Percentiles rank a stretch among this genome's conserved stretches.
phyloP scores from a whole-genome alignment of 164 flowering plant genomes.

The Buxus sempervirens region DNA sequence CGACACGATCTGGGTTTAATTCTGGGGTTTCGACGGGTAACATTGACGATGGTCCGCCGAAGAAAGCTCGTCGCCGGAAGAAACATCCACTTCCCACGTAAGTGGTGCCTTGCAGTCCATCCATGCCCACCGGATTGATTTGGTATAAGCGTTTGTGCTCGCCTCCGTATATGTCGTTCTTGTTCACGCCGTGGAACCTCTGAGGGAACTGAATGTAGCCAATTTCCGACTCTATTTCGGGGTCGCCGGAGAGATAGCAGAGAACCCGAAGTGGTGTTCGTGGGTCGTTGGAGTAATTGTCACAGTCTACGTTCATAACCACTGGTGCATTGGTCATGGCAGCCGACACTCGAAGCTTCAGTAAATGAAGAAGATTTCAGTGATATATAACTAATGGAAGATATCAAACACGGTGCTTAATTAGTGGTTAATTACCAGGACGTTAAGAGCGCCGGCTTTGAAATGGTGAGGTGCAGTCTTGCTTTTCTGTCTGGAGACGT shows the following conservation, averaged over 20 bases:
- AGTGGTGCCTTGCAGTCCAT: constrained; percentile 46
- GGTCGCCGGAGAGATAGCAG: constrained; percentile 40
- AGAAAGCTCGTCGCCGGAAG: constrained; percentile 45
- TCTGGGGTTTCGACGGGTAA: constrained; percentile 26
- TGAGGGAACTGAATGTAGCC: constrained; percentile 59
- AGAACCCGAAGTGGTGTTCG: constrained; percentile 33
- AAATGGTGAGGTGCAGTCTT: constrained; percentile 51
- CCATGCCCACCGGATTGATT: constrained; percentile 50
- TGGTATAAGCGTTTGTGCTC: constrained; percentile 29
- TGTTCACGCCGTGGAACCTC: constrained; percentile 36
- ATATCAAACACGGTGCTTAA: too few species aligned
- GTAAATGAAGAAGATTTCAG: neutral
- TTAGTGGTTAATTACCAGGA: too few species aligned
- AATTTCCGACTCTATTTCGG: constrained; percentile 7
- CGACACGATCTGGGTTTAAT: constrained; percentile 22
- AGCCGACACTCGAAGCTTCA: constrained; percentile 61
- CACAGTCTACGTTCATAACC: constrained; percentile 51
- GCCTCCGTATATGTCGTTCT: constrained; percentile 41
- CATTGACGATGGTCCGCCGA: constrained; percentile 37
- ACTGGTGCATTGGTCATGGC: constrained; percentile 64
- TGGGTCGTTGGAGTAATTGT: constrained; percentile 54
- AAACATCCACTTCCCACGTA: constrained; percentile 64
- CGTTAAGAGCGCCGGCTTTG: constrained; percentile 94
- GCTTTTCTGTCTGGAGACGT: constrained; percentile 69
- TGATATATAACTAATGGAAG: too few species aligned